A percentile compares a stretch with the other conserved stretches of the same genome.
Evolutionary conservation across 495 filamentous ascomycete genomes (phyloP).

Genomic region (Penicillium robsamsonii): DNA sequence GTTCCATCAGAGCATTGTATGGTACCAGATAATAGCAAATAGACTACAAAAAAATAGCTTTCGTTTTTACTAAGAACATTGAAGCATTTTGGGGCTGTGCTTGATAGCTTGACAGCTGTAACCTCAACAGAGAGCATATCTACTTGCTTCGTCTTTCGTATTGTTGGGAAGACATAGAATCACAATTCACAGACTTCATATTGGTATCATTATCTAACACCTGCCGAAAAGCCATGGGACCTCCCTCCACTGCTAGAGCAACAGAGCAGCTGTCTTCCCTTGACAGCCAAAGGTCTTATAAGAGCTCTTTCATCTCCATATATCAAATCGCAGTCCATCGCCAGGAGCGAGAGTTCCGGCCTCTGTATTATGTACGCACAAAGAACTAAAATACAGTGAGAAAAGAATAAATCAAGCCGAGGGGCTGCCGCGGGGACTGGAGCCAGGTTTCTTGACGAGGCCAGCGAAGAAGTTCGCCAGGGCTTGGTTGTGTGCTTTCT

Average conservation of each 20-base stretch:
- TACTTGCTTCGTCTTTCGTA: not conserved
- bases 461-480: constrained; percentile 66
- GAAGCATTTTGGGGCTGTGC: not conserved
- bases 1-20: not conserved
- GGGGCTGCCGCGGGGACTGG: constrained; percentile 44
- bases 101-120: not conserved
- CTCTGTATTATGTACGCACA: constrained; percentile 33
- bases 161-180: not conserved
- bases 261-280: constrained; percentile 13
- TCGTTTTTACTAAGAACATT: not conserved
- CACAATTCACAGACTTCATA: constrained; percentile 22
- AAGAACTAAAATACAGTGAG: constrained; percentile 36
- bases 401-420: constrained; percentile 30
- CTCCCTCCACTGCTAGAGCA: constrained; percentile 8
- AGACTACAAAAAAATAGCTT: constrained; percentile 6
- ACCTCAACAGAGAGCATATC: not conserved
- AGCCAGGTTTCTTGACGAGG: constrained; percentile 57
- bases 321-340: constrained; percentile 28
- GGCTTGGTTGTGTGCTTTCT: constrained; percentile 64
- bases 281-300: not conserved
- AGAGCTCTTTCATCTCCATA: constrained; percentile 7
- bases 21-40: not conserved
- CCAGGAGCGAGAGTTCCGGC: constrained; percentile 32
- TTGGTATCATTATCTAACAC: constrained; percentile 38
- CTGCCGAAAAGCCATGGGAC: constrained; percentile 24